Conservation (phyloP, 116 monocot species). For the Trichopus zeylanicus region DNA sequence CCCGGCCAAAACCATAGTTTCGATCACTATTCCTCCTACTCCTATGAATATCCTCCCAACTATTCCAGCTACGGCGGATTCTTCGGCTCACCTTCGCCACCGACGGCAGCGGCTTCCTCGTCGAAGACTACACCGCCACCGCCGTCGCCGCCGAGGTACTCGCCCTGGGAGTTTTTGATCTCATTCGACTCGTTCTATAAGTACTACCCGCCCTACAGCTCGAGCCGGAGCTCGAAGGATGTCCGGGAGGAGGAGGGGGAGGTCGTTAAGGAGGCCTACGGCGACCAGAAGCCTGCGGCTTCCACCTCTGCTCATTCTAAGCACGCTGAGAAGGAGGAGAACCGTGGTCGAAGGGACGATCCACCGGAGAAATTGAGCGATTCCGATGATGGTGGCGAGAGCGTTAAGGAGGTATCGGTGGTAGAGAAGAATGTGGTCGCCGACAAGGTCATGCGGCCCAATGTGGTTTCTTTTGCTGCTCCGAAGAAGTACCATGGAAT, state of each 20-base stretch:
- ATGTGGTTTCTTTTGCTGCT: slow-evolving; percentile 13
- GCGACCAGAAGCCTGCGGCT: slow-evolving; percentile 25
- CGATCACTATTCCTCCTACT: slow-evolving; percentile 15
- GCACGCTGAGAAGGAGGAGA: slow-evolving; percentile 13
- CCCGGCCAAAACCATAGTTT: slow-evolving; percentile 14
- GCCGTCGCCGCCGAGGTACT: slow-evolving; percentile 60
- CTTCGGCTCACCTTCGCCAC: slow-evolving; percentile 23
- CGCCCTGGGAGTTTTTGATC: slow-evolving; percentile 87
- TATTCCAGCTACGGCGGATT: slow-evolving; percentile 25
- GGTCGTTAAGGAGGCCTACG: slow-evolving; percentile 56
- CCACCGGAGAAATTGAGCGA: slow-evolving; percentile 6
- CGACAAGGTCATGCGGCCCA: slow-evolving; percentile 20
- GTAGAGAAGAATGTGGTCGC: slow-evolving; percentile 57
- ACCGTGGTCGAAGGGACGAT: slow-evolving; percentile 11
- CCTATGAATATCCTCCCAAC: slow-evolving; percentile 4
- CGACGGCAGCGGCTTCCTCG: slow-evolving; percentile 4
- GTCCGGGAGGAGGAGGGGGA: slow-evolving; percentile 90
- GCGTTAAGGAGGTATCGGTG: slow-evolving; percentile 26
- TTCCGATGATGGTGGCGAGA: slow-evolving; percentile 12
- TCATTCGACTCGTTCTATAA: slow-evolving; percentile 59
- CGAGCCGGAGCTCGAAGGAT: slow-evolving; percentile 60
- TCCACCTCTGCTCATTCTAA: slow-evolving; percentile 20
- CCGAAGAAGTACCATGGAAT: slow-evolving; percentile 29
- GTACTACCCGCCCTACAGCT: slow-evolving; percentile 43
- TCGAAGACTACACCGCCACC: slow-evolving; percentile 43